These are phyloP conservation scores for Lachnellula hyalina DNA, from an alignment of 2,329 filamentous ascomycete genomes.

Conservation along the genomic window DNA sequence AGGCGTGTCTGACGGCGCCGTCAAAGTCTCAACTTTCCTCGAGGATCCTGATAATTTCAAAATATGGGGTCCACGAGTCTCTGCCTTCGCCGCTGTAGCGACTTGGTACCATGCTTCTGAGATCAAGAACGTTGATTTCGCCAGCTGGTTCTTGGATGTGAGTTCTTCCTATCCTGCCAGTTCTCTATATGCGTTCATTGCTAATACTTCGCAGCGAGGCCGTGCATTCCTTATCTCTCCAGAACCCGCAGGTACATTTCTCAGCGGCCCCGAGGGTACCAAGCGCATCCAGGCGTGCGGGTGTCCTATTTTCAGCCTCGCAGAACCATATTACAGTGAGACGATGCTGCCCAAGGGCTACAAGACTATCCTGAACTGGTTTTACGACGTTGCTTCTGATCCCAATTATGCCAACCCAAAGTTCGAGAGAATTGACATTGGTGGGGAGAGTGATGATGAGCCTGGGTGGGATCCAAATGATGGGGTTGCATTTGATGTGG, in stretches of 20 bases:
- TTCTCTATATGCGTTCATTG: conserved; percentile 7
- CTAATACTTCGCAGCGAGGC: conserved; percentile 41
- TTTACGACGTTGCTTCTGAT: conserved; percentile 50
- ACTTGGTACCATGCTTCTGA: conserved; percentile 37
- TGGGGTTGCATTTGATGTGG: not conserved
- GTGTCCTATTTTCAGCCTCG: conserved; percentile 65
- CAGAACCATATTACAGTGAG: conserved; percentile 55
- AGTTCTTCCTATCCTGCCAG: conserved; percentile 17
- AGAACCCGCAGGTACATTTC: conserved; percentile 45
- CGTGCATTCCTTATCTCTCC: conserved; percentile 56
- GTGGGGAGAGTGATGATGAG: conserved; percentile 9
- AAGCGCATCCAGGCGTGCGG: conserved; percentile 40
- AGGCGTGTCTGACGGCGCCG: conserved; percentile 62
- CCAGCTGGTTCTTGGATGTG: conserved; percentile 47
- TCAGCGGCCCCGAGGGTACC: conserved; percentile 46
- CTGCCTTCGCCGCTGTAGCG: conserved; percentile 46
- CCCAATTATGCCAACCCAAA: conserved; percentile 35
- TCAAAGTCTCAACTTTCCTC: conserved; percentile 53
- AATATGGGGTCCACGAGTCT: conserved; percentile 39
- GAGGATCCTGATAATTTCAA: conserved; percentile 48
- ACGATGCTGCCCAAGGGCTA: conserved; percentile 54
- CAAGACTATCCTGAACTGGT: conserved; percentile 52
- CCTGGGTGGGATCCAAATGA: not conserved
- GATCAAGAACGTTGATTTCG: conserved; percentile 42
- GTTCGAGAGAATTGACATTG: conserved; percentile 15